Evolutionary conservation across 331 rosid genomes (phyloP).

Genomic region (Acacia pycnantha): DNA sequence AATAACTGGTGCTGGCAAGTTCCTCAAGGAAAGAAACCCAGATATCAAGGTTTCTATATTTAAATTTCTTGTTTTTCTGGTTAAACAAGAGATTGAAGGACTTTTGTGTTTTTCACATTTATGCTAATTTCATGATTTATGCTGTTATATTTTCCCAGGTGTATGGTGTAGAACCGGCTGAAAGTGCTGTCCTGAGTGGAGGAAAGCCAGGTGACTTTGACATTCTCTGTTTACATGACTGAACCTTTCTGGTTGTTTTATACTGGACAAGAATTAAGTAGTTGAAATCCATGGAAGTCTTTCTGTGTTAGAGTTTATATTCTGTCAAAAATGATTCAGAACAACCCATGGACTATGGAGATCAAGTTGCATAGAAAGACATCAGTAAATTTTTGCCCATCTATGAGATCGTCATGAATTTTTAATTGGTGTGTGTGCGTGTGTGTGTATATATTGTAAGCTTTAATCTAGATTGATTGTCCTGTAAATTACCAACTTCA

Average conservation of each 20-base stretch:
- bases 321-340: not conserved
- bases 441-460: not conserved
- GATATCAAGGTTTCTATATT: slow-evolving; percentile 56
- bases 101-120: not conserved
- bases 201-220: slow-evolving; percentile 60
- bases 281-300: not conserved
- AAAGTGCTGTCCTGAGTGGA: slow-evolving; percentile 82
- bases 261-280: not conserved
- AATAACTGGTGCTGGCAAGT: slow-evolving; percentile 64
- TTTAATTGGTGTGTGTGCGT: too few species aligned
- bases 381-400: not conserved
- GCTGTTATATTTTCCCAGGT: slow-evolving; percentile 35
- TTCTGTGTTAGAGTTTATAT: not conserved
- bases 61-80: not conserved
- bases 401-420: not conserved
- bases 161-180: slow-evolving; percentile 84
- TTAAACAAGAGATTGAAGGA: slow-evolving; percentile 14
- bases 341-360: not conserved
- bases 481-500: not conserved
- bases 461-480: not conserved
- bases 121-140: slow-evolving; percentile 15
- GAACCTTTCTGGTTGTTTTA: slow-evolving; percentile 3
- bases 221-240: not conserved
- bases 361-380: not conserved
- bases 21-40: slow-evolving; percentile 79